A percentile compares a stretch with the other conserved stretches of the same genome.
Conservation (phyloP, 1,284 basidiomycete species). For the Sparassis latifolia region DNA sequence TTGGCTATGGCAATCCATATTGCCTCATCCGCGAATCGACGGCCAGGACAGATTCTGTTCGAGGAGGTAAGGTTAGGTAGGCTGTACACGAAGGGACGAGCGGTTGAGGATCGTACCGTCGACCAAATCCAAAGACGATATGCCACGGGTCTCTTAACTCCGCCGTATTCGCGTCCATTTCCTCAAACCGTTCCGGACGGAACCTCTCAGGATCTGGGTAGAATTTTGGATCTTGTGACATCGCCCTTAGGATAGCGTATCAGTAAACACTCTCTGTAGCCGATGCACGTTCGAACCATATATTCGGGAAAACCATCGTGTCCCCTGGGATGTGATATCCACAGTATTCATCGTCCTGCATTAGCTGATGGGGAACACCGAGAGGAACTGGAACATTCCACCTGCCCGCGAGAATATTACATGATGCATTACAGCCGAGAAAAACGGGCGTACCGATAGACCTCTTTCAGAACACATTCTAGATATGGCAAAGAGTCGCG, state of each 20-base stretch:
- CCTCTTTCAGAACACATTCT: slow-evolving; percentile 30
- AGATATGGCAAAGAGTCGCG: slow-evolving; percentile 18
- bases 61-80: not conserved
- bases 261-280: not conserved
- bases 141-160: slow-evolving; percentile 17
- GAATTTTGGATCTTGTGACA: slow-evolving; percentile 14
- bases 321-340: slow-evolving; percentile 10
- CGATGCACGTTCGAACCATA: slow-evolving; percentile 4
- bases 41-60: slow-evolving; percentile 5
- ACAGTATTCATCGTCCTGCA: slow-evolving; percentile 5
- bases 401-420: slow-evolving; percentile 6
- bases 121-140: slow-evolving; percentile 17
- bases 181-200: slow-evolving; percentile 19
- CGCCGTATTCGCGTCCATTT: slow-evolving; percentile 11
- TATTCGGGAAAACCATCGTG: slow-evolving; percentile 10
- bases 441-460: slow-evolving; percentile 10
- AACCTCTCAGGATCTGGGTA: slow-evolving; percentile 19
- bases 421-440: not conserved
- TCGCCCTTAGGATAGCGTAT: slow-evolving; percentile 13
- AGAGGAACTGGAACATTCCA: slow-evolving; percentile 27
- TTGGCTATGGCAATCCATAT: slow-evolving; percentile 3
- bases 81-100: not conserved
- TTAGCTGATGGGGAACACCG: slow-evolving; percentile 14
- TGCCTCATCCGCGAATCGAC: slow-evolving; percentile 2
- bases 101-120: not conserved